phyloP scores from a whole-genome alignment of 306 rosid species.

The Prunus salicina region DNA sequence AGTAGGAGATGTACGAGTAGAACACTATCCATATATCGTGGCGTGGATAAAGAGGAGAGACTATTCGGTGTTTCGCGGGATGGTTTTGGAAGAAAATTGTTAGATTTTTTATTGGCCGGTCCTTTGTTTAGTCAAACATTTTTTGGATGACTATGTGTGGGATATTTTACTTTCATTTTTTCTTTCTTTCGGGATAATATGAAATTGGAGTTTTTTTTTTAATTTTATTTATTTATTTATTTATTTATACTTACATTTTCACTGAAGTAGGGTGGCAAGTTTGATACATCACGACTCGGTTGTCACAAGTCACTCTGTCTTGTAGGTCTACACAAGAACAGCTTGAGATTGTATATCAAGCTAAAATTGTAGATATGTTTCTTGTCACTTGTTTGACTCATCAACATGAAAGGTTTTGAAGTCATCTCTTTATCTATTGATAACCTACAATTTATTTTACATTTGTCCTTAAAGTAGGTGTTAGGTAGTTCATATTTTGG shows the following conservation, averaged over 20 bases:
- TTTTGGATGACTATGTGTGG: background rate
- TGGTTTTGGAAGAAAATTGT: background rate
- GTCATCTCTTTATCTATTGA: background rate
- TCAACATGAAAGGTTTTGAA: background rate
- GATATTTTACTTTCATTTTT: no score
- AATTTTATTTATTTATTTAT: no score
- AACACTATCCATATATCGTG: constrained; percentile 64
- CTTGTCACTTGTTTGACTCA: background rate
- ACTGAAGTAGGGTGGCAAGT: no score
- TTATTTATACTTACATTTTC: no score
- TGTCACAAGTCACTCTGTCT: no score
- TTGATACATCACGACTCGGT: no score
- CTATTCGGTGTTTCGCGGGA: background rate
- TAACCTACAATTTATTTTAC: no score
- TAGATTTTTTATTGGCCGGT: background rate
- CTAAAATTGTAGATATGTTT: background rate
- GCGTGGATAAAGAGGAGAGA: constrained; percentile 44
- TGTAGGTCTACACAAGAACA: no score
- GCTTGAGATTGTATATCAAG: background rate
- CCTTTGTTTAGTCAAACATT: background rate
- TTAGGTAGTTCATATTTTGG: no score
- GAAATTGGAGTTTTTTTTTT: no score
- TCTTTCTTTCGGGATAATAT: no score
- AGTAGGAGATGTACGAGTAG: background rate
- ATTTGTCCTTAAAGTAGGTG: no score